phyloP scores from a whole-genome alignment of 257 asterid species.

The Salvia miltiorrhiza region DNA sequence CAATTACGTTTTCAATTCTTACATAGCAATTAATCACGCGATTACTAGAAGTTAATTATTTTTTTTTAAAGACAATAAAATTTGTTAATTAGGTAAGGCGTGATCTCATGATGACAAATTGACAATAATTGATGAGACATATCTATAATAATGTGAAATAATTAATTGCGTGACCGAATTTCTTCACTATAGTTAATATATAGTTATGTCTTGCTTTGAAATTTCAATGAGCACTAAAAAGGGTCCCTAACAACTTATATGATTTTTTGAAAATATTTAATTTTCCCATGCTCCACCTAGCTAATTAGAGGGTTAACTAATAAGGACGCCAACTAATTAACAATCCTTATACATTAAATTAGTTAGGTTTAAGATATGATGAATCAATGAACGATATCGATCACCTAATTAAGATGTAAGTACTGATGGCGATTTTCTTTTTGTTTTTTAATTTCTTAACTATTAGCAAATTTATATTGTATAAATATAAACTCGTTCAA shows the following conservation, averaged over 20 bases:
- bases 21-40: background rate
- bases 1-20: background rate
- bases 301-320: background rate
- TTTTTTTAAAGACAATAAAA: background rate
- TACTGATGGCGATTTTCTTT: too few relatives aligned
- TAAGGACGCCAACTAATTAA: background rate
- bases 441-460: background rate
- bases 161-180: background rate
- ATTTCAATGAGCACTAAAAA: background rate
- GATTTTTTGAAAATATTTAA: background rate
- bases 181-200: background rate
- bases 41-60: background rate
- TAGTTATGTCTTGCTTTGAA: background rate
- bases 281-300: background rate
- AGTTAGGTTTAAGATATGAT: background rate
- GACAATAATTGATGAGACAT: background rate
- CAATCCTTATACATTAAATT: background rate
- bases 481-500: too few relatives aligned
- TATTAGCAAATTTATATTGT: too few relatives aligned
- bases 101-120: constrained; percentile 10
- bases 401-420: background rate
- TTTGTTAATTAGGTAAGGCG: background rate
- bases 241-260: background rate
- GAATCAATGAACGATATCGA: background rate
- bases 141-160: background rate